These are phyloP conservation scores for Ligustrum vulgare DNA, from an alignment of 257 asterid species.

Conservation along the genomic window DNA sequence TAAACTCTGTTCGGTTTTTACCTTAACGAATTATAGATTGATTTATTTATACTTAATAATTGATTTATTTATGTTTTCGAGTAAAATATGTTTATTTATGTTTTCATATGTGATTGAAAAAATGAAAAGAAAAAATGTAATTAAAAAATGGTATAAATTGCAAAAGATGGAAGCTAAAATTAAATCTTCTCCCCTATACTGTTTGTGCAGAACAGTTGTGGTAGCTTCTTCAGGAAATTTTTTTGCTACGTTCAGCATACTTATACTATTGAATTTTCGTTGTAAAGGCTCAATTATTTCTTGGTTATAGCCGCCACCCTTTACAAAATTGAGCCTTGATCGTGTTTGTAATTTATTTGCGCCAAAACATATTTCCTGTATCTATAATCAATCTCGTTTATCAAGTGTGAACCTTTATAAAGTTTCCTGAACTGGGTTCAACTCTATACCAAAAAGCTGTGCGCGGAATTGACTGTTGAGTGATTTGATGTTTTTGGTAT, in stretches of 20 bases:
- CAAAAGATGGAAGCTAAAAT: no score
- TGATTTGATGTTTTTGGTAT: slow-evolving; percentile 16
- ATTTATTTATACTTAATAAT: no score
- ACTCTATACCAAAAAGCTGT: slow-evolving; percentile 33
- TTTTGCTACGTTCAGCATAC: not conserved
- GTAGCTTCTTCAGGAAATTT: slow-evolving; percentile 10
- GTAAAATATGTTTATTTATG: no score
- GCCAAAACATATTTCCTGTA: slow-evolving; percentile 6
- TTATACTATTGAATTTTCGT: slow-evolving; percentile 9
- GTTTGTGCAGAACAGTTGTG: not conserved
- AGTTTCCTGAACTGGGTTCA: slow-evolving; percentile 29
- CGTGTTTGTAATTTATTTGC: not conserved
- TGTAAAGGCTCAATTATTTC: not conserved
- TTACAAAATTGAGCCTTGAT: not conserved
- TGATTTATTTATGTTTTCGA: no score
- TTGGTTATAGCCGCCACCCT: not conserved
- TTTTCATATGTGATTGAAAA: no score
- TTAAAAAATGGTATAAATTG: no score
- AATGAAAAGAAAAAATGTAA: no score
- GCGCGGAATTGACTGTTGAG: slow-evolving; percentile 46
- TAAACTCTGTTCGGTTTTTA: no score
- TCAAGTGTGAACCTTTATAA: slow-evolving; percentile 22
- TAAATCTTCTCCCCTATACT: no score
- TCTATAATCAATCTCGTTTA: not conserved
- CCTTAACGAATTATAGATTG: no score